Conservation (phyloP, 768 basidiomycete genomes). For the Lactifluus pinguis region DNA sequence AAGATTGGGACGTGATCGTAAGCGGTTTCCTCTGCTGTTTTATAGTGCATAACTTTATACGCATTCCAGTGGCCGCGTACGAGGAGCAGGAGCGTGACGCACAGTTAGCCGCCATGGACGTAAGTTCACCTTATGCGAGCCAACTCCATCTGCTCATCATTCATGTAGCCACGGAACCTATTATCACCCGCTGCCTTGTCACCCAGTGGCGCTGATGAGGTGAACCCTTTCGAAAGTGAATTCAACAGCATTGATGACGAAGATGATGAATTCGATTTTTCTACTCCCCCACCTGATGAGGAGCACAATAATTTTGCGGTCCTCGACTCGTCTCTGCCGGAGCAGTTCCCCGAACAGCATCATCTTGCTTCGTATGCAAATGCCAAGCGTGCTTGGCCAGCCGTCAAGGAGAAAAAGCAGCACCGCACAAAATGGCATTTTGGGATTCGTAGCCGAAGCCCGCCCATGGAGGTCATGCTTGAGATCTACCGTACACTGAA, state of each 20-base stretch:
- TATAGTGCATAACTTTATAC: constrained; percentile 15
- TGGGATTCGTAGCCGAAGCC: constrained; percentile 87
- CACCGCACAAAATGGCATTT: constrained; percentile 95
- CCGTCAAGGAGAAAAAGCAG: constrained; percentile 52
- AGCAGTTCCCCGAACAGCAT: constrained; percentile 51
- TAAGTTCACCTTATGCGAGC: constrained; percentile 31
- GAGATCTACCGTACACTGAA: constrained; percentile 94
- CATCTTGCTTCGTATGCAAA: constrained; percentile 62
- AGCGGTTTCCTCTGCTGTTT: constrained; percentile 28
- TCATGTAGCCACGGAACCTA: constrained; percentile 53
- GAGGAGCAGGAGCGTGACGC: constrained; percentile 85
- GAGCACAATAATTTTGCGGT: constrained; percentile 69
- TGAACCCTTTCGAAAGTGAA: constrained; percentile 75
- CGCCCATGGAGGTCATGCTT: constrained; percentile 98
- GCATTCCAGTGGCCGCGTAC: constrained; percentile 52
- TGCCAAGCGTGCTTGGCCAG: constrained; percentile 36
- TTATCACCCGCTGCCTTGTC: constrained; percentile 61
- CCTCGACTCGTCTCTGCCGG: constrained; percentile 79
- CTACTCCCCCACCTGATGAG: constrained; percentile 30
- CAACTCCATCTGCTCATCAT: constrained; percentile 1
- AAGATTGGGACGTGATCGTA: constrained; percentile 74
- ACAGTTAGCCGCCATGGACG: constrained; percentile 71
- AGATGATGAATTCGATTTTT: constrained; percentile 43
- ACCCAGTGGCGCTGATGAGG: constrained; percentile 54
- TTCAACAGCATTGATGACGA: constrained; percentile 47